Evolutionary conservation across 805 yeast genomes (phyloP), one percentile per base, ranked within the genome.

Genomic region (Blastobotrys peoriensis): DNA sequence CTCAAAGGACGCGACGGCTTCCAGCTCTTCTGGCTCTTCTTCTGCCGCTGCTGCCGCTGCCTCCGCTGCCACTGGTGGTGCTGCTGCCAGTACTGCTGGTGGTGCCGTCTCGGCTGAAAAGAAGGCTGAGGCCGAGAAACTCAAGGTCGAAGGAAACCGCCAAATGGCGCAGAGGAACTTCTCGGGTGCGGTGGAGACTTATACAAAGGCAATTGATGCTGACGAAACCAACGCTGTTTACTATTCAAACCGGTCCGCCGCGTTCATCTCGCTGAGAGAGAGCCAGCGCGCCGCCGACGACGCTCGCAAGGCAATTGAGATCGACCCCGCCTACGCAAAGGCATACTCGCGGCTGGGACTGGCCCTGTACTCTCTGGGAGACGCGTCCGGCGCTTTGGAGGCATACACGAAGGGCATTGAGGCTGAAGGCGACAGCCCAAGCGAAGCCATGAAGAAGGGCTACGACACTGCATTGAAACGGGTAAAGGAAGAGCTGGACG

Each of bases 201-300:
- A 93, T 66, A 75, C 95, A 5, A 79, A 77, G 44, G 98, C 98
- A 8, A 77, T 93, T 54, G 77, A 67, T 19, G 65, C 81, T 49
- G 72, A 79, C 52, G 79, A 88, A 44, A 64, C 73, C 15, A 88
- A 87, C 62, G 88, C 89, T 15, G 86, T 93, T 17, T 93, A 82
- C 65, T 78, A 76, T 50, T 88, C 98, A 28, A 93, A 93, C 69
- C 80, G 98, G 61, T 98, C 98, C 10, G 98, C 98, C 36, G 98
- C 98, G 2, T 80, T 85, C 66, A 84, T 95, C 8, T 86, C 96
- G 4, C 58, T 76, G 23, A 75, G 78, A 51, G 70, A 87, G 49
- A 89, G 85, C 60, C 83, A 78, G 13, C 69, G 75, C 50, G 98
- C 98, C 2, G 76, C 84, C 34, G 70, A 70, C 37, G 98, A 93